Evolutionary conservation across 176 grass and related monocot species (phyloP).

Genomic region (Bonia amplexicaulis): DNA sequence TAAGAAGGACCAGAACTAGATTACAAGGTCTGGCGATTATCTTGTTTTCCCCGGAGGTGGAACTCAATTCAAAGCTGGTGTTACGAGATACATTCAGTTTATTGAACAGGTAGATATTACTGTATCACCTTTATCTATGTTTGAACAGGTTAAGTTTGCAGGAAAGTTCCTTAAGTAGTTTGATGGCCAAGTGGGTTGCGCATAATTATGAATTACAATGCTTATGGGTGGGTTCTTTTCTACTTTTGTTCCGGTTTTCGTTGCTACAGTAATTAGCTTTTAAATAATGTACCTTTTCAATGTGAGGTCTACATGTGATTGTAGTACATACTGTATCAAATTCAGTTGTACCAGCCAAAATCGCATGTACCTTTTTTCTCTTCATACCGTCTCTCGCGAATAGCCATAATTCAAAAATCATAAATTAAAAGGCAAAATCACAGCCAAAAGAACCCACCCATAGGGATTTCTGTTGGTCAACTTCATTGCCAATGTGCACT

Average conservation of each 20-base stretch:
- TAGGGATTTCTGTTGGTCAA: background rate
- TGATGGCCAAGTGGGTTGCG: constrained; percentile 4
- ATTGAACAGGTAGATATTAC: constrained; percentile 65
- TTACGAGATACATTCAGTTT: constrained; percentile 77
- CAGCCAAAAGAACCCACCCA: background rate
- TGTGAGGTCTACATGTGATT: too few relatives aligned
- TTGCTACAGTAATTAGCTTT: too few relatives aligned
- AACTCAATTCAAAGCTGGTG: constrained; percentile 91
- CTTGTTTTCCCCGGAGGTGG: constrained; percentile 88
- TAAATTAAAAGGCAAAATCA: too few relatives aligned
- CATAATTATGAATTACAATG: background rate
- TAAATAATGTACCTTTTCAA: too few relatives aligned
- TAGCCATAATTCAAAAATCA: too few relatives aligned
- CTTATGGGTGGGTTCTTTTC: background rate
- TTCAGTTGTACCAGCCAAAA: too few relatives aligned
- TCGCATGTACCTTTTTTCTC: too few relatives aligned
- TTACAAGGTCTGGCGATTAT: constrained; percentile 66
- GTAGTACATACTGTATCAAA: too few relatives aligned
- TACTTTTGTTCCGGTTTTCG: too few relatives aligned
- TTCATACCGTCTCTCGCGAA: too few relatives aligned
- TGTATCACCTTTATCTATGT: background rate
- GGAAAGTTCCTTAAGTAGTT: background rate
- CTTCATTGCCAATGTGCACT: background rate
- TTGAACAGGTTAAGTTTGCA: background rate
- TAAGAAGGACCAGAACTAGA: constrained; percentile 95